These are phyloP conservation scores for Yarrowia osloensis DNA, from an alignment of 805 yeast species.

Conservation along the genomic window DNA sequence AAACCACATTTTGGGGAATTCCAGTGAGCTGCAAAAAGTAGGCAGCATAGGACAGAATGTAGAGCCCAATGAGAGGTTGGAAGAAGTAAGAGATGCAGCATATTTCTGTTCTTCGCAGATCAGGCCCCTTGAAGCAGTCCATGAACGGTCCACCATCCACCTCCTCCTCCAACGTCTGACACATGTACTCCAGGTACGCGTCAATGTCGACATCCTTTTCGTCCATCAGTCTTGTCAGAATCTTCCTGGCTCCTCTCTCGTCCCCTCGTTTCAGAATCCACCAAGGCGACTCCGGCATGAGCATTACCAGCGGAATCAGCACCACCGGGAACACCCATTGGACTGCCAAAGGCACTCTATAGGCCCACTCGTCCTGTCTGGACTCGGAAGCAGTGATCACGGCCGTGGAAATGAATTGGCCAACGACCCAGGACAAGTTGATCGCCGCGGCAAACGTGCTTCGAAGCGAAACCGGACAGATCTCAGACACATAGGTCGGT, in stretches of 20 bases:
- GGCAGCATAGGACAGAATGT: background rate
- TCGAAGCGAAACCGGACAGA: background rate
- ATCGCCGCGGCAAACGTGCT: background rate
- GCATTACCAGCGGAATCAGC: background rate
- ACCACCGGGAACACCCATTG: background rate
- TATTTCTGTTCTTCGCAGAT: background rate
- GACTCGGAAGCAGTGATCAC: background rate
- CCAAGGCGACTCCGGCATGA: slow-evolving; percentile 3
- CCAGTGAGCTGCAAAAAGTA: background rate
- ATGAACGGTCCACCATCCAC: background rate
- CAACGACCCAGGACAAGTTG: background rate
- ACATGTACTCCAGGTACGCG: background rate
- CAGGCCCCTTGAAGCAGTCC: background rate
- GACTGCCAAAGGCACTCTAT: background rate
- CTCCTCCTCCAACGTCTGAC: background rate
- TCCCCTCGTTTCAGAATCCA: background rate
- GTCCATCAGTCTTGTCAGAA: background rate
- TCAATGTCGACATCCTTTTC: background rate
- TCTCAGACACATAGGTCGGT: background rate
- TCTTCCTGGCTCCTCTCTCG: background rate
- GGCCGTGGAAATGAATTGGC: background rate
- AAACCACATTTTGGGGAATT: background rate
- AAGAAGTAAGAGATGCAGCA: background rate
- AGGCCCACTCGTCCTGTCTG: background rate
- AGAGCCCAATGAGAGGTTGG: background rate